Base-by-base conservation (phyloP, 2,329 filamentous ascomycete species). In the Calonectria hawksworthii region DNA sequence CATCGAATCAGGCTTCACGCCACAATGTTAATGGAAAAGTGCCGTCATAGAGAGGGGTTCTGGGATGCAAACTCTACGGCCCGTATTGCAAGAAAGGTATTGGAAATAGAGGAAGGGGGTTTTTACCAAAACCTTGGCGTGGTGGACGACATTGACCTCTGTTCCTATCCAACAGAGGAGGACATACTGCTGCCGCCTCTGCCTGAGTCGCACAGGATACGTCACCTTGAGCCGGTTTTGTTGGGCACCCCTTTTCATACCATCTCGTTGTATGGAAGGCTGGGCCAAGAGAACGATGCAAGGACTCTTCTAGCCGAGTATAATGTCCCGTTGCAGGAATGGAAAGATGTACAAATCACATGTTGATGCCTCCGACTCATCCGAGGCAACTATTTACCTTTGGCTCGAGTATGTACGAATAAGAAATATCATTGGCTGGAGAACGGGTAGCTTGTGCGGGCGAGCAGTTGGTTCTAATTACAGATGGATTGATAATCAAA, bases 1-100 rank as follows among this genome's bases (percentile, higher is more conserved):
- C 85, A 83, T 51, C 78, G 80, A 5, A 79, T 89, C 11, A 84
- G 89, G 44, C 73, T 82, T 0, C 85, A 86, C 44, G 87, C 86
- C 0, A 76, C 86, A 1, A 76, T 73, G 3, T 72, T 87, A 0
- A 76, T 88, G 0, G 78, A 79, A 23, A 61, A 74, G 74, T 1
- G 71, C 76, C 1, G 75, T 78, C 83, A 86, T 52, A 81, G 83
- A 26, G 87, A 88, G 76, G 86, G 85, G 0, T 82, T 88, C 5
- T 89, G 87, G 86, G 85, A 87, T 76, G 72, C 83, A 1, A 78
- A 68, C 4, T 68, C 85, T 7, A 77, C 80, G 2, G 82, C 83
- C 0, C 76, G 76, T 21, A 78, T 88, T 4, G 83, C 83, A 1
- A 75, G 76, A 28, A 84, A 85, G 69, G 81, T 88, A 0, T 81